phyloP scores from a whole-genome alignment of 2,329 filamentous ascomycete species.

The Trichoderma semiorbis region DNA sequence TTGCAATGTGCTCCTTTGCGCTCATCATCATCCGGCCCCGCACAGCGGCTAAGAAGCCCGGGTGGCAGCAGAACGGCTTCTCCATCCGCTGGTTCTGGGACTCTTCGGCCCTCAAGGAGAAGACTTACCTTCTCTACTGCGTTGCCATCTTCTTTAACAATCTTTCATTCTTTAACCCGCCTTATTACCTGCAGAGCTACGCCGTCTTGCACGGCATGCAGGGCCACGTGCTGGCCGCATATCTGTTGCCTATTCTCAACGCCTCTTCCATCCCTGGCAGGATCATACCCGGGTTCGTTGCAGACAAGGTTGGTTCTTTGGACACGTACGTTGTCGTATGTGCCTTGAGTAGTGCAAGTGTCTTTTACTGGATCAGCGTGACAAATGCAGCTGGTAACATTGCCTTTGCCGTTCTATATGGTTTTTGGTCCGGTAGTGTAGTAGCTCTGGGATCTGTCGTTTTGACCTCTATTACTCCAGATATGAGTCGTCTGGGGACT shows the following conservation, averaged over 20 bases:
- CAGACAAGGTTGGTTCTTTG: conserved; percentile 40
- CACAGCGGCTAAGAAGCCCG: neutral
- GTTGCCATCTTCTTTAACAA: conserved; percentile 34
- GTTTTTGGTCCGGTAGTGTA: conserved; percentile 45
- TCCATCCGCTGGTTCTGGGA: conserved; percentile 18
- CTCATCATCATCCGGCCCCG: conserved; percentile 29
- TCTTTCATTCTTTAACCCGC: conserved; percentile 37
- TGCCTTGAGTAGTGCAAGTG: conserved; percentile 32
- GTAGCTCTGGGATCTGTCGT: conserved; percentile 43
- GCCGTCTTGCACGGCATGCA: conserved; percentile 35
- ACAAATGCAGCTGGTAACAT: conserved; percentile 36
- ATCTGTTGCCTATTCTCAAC: conserved; percentile 51
- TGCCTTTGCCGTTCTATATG: conserved; percentile 43
- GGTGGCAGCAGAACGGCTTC: conserved; percentile 12
- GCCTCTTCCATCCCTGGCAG: conserved; percentile 48
- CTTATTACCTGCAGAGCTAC: conserved; percentile 46
- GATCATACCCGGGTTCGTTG: conserved; percentile 44
- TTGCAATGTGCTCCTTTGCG: conserved; percentile 31
- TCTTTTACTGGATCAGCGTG: conserved; percentile 43
- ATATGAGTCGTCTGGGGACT: conserved; percentile 40
- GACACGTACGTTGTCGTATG: conserved; percentile 38
- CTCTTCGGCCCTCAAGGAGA: conserved; percentile 22
- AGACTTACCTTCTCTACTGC: conserved; percentile 32
- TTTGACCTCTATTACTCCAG: conserved; percentile 39
- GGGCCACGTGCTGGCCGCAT: conserved; percentile 35